phyloP scores from a whole-genome alignment of 805 yeast genomes.

The Metschnikowia noctiluminum region DNA sequence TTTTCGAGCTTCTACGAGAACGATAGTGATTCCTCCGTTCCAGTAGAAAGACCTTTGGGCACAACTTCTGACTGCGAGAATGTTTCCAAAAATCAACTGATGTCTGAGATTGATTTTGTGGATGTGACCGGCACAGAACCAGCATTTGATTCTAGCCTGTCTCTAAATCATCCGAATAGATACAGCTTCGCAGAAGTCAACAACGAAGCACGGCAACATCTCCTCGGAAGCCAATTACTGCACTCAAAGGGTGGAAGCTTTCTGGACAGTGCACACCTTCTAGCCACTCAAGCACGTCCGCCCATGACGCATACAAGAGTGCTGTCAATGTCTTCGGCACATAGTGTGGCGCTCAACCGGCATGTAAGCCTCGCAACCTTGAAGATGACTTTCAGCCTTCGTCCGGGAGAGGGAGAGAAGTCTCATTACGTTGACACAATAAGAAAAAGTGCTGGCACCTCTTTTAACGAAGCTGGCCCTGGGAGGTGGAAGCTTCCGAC shows the following conservation, averaged over 20 bases:
- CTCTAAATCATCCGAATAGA: no score
- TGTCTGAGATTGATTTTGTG: no score
- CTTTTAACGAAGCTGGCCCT: conserved; percentile 47
- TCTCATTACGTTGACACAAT: conserved; percentile 48
- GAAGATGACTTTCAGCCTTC: conserved; percentile 32
- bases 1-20: no score
- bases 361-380: conserved; percentile 38
- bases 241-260: neutral
- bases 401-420: conserved; percentile 49
- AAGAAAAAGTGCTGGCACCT: conserved; percentile 44
- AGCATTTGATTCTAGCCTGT: no score
- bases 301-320: conserved; percentile 11
- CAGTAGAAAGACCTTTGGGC: no score
- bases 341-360: conserved; percentile 29
- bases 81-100: no score
- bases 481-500: conserved; percentile 49
- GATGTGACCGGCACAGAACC: no score
- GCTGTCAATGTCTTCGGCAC: conserved; percentile 34
- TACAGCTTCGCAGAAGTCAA: neutral
- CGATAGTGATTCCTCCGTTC: no score
- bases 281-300: neutral
- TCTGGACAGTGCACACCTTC: neutral
- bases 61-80: no score
- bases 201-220: neutral
- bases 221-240: neutral